Percentiles rank a stretch among this genome's conserved stretches.
These are phyloP conservation scores for Polytolypa hystricis DNA, from an alignment of 2,329 filamentous ascomycete species.

Conservation along the genomic window DNA sequence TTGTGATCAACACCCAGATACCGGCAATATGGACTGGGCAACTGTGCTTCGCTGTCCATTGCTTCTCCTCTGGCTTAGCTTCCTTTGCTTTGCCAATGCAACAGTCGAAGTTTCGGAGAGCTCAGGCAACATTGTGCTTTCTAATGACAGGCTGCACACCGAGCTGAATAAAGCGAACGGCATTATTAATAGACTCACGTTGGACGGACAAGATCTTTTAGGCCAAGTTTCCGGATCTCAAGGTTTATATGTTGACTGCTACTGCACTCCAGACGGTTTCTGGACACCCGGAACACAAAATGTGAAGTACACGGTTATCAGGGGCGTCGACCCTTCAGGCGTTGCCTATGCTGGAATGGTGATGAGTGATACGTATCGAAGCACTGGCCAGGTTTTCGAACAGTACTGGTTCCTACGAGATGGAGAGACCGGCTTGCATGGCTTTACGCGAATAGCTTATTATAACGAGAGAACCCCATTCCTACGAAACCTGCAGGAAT, in stretches of 20 bases:
- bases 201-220: conserved; percentile 44
- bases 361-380: conserved; percentile 48
- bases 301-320: conserved; percentile 41
- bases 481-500: conserved; percentile 48
- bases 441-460: conserved; percentile 50
- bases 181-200: conserved; percentile 31
- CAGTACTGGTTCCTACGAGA: conserved; percentile 56
- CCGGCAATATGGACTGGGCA: too few relatives aligned
- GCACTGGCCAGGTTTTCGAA: conserved; percentile 48
- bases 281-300: conserved; percentile 47
- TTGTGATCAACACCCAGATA: too few relatives aligned
- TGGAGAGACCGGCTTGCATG: conserved; percentile 52
- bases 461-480: conserved; percentile 47
- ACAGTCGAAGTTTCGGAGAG: too few relatives aligned
- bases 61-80: too few relatives aligned
- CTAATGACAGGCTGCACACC: conserved; percentile 36
- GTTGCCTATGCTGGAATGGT: conserved; percentile 47
- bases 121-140: too few relatives aligned
- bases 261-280: conserved; percentile 48
- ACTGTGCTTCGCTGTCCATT: too few relatives aligned
- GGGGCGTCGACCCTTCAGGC: conserved; percentile 40
- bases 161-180: conserved; percentile 35
- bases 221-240: conserved; percentile 33
- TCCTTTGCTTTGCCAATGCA: too few relatives aligned
- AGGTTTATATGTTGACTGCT: conserved; percentile 52